Evolutionary conservation across 768 basidiomycete species (phyloP).

Genomic region (Pulveroboletus sp.): DNA sequence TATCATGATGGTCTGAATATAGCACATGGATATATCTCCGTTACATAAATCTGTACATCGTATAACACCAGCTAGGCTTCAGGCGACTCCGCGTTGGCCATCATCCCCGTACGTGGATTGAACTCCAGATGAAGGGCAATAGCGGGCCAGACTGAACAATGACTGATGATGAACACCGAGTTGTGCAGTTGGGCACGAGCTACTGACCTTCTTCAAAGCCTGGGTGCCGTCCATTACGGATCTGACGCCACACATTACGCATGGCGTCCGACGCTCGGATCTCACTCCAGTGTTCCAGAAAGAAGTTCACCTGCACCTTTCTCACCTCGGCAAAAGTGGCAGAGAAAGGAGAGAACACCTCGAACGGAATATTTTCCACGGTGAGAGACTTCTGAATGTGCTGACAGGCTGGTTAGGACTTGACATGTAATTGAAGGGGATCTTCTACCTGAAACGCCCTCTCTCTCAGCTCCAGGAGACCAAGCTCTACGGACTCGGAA

Average conservation of each 20-base stretch:
- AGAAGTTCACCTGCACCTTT: constrained; percentile 77
- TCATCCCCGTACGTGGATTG: constrained; percentile 35
- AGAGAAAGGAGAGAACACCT: constrained; percentile 83
- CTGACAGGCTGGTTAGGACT: constrained; percentile 30
- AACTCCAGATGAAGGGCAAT: constrained; percentile 63
- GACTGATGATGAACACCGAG: constrained; percentile 4
- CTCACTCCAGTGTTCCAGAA: constrained; percentile 76
- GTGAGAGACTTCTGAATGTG: constrained; percentile 75
- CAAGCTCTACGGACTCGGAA: constrained; percentile 48
- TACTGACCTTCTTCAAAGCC: constrained; percentile 79
- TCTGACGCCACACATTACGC: constrained; percentile 81
- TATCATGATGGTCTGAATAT: constrained; percentile 9
- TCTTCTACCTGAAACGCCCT: constrained; percentile 52
- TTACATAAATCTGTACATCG: background rate
- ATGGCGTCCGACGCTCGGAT: constrained; percentile 82
- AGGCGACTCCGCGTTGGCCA: constrained; percentile 18
- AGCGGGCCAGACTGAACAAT: constrained; percentile 55
- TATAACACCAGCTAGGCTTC: constrained; percentile 10
- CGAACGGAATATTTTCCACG: constrained; percentile 77
- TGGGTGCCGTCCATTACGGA: constrained; percentile 75
- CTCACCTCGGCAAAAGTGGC: constrained; percentile 77
- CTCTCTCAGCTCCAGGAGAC: constrained; percentile 65
- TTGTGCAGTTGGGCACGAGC: background rate
- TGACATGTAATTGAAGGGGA: background rate
- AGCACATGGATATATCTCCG: background rate